Base-by-base conservation (phyloP, 2,329 filamentous ascomycete species). In the Teratosphaeria destructans region DNA sequence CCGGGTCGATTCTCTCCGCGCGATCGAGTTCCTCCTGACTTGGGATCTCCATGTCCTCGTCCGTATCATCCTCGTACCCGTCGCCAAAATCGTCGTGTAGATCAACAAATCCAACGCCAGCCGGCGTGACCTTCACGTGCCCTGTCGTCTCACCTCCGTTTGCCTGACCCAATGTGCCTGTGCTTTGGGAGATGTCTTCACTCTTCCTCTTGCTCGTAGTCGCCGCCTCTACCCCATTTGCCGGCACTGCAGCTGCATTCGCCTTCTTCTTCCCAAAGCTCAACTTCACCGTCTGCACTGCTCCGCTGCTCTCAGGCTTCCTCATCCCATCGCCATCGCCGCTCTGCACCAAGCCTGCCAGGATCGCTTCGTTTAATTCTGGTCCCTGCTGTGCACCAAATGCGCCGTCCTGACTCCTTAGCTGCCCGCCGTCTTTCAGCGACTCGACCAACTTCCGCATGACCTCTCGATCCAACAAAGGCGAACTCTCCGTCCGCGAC, bases 1-100 rank as follows among this genome's bases (percentile, higher is more conserved):
- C 88, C 73, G 97, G 94, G 70, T 97, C 91, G 66, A 99, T 94
- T 58, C 95, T 76, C 59, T 95, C 92, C 64, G 95, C 90, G 12
- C 64, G 59, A 61, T 67, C 91, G 88, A 74, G 54, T 54, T 70
- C 68, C 59, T 71, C 72, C 52, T 72, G 68, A 52, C 66, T 69
- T 2, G 72, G 72, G 29, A 74, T 68, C 23, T 72, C 68, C 52
- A 69, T 67, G n/a, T 71, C 70, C 32, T 70, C 68, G 26, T 71
- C 68, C n/a, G 67, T 67, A 57, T 71, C 70, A 57, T 70, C 69
- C 35, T 72, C 70, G 52, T 70, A 68, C 52, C 79, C 80, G 23
- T 66, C 66, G 49, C 79, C 80, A 37, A 86, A 78, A 58, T 82
- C 81, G 62, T 84, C 83, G 57, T 79, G 78, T 29, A 85, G 79